phyloP scores from a whole-genome alignment of 2,329 filamentous ascomycete species.

The Botryotinia globosa region DNA sequence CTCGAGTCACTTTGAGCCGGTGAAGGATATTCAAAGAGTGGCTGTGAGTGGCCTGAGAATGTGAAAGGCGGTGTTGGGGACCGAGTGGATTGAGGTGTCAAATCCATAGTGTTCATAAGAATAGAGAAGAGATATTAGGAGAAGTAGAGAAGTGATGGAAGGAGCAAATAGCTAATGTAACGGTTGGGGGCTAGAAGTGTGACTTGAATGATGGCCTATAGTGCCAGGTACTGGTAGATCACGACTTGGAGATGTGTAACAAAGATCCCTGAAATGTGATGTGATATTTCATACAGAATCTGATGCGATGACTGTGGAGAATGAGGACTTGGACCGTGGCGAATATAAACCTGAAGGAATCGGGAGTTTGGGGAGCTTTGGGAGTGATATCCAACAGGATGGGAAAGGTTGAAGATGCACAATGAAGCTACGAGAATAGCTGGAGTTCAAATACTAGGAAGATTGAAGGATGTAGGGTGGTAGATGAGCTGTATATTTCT shows the following conservation, averaged over 20 bases:
- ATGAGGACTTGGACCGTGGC: background rate
- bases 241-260: constrained; percentile 9
- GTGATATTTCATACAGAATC: constrained; percentile 19
- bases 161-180: constrained; percentile 14
- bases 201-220: constrained; percentile 1
- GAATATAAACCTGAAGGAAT: constrained; percentile 6
- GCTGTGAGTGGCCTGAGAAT: constrained; percentile 34
- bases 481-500: constrained; percentile 8
- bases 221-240: background rate
- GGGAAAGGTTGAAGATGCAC: background rate
- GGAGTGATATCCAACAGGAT: constrained; percentile 1
- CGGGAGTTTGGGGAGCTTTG: constrained; percentile 6
- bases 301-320: constrained; percentile 16
- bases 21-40: constrained; percentile 39
- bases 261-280: constrained; percentile 16
- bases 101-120: constrained; percentile 34
- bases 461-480: constrained; percentile 17
- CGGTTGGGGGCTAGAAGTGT: constrained; percentile 22
- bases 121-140: constrained; percentile 22
- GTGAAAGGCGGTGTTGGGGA: constrained; percentile 36
- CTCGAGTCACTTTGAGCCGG: constrained; percentile 37
- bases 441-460: background rate
- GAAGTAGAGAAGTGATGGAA: constrained; percentile 21
- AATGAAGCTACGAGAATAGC: constrained; percentile 16
- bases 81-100: constrained; percentile 37